These are phyloP conservation scores for Ensete ventricosum DNA, from an alignment of 176 grass and related monocot genomes.

Conservation along the genomic window DNA sequence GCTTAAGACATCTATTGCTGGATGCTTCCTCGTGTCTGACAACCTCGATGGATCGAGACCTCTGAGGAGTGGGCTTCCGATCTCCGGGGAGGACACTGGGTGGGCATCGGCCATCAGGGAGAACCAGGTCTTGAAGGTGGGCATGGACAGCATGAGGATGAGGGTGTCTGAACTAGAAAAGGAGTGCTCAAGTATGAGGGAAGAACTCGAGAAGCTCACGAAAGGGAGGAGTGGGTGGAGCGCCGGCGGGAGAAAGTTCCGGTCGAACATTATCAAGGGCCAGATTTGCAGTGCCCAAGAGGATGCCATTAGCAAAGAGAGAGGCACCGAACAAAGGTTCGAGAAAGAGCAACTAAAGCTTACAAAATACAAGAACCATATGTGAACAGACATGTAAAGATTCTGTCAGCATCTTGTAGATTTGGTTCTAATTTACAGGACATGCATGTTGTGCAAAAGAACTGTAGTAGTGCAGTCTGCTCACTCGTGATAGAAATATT, in stretches of 20 bases:
- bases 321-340: constrained; percentile 17
- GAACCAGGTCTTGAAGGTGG: constrained; percentile 37
- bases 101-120: constrained; percentile 36
- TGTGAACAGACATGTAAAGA: constrained; percentile 22
- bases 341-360: constrained; percentile 30
- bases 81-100: constrained; percentile 21
- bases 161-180: constrained; percentile 63
- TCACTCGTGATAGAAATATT: not conserved
- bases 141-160: constrained; percentile 58
- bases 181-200: constrained; percentile 54
- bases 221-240: constrained; percentile 17
- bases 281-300: constrained; percentile 44
- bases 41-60: constrained; percentile 46
- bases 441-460: not conserved
- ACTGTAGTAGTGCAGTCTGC: not conserved
- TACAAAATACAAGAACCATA: constrained; percentile 33
- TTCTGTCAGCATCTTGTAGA: not conserved
- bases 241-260: constrained; percentile 18
- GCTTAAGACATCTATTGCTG: constrained; percentile 54
- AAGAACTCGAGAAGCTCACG: constrained; percentile 53
- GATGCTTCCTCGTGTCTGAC: constrained; percentile 63
- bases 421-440: not conserved
- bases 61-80: constrained; percentile 17
- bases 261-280: constrained; percentile 12
- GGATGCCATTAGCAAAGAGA: constrained; percentile 17